A percentile compares a stretch with the other conserved stretches of the same genome.
These are phyloP conservation scores for Arxiozyma bovina DNA, from an alignment of 1,139 yeast genomes.

Conservation along the genomic window DNA sequence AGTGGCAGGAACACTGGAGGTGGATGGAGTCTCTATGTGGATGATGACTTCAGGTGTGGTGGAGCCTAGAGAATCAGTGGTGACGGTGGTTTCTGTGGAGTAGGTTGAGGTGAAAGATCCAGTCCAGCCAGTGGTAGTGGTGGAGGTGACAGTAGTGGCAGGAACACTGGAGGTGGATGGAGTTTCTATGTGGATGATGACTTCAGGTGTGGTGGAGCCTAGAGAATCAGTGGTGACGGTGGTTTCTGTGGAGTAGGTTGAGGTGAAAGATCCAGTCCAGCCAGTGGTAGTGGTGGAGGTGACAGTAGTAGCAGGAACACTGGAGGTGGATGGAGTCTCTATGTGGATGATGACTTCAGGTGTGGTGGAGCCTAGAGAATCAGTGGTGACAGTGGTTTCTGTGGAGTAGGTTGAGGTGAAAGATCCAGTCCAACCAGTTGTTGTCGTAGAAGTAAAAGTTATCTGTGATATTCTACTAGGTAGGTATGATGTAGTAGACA, in stretches of 20 bases:
- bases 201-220: slow-evolving; percentile 10
- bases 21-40: slow-evolving; percentile 12
- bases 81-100: slow-evolving; percentile 10
- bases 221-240: slow-evolving; percentile 9
- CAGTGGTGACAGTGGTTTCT: not conserved
- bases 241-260: slow-evolving; percentile 14
- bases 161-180: slow-evolving; percentile 6
- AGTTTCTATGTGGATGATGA: slow-evolving; percentile 12
- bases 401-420: not conserved
- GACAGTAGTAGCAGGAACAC: slow-evolving; percentile 1
- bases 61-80: slow-evolving; percentile 8
- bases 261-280: slow-evolving; percentile 12
- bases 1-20: slow-evolving; percentile 2
- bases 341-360: not conserved
- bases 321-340: not conserved
- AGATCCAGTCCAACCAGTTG: not conserved
- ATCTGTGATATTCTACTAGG: not conserved
- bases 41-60: slow-evolving; percentile 10
- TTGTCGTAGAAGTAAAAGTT: not conserved
- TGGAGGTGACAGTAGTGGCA: not conserved
- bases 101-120: slow-evolving; percentile 15
- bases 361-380: not conserved
- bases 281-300: slow-evolving; percentile 12
- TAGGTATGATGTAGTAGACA: not conserved
- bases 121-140: slow-evolving; percentile 14